Conservation (phyloP, 352 stramenopile genomes). For the Phytophthora sojae region DNA sequence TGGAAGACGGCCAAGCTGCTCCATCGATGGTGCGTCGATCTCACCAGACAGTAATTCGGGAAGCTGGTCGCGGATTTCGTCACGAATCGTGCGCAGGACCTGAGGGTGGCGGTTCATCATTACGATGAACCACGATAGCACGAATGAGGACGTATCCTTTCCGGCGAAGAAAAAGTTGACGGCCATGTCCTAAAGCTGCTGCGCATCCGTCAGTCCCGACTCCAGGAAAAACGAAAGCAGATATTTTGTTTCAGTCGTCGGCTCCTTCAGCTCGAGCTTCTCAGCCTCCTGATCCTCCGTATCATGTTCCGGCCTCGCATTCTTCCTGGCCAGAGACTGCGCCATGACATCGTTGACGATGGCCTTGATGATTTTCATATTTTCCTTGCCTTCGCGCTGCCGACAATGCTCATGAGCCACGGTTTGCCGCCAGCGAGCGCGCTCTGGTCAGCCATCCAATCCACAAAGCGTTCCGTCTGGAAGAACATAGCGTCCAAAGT, state of each 20-base stretch:
- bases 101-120: slow-evolving; percentile 78
- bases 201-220: slow-evolving; percentile 27
- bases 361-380: slow-evolving; percentile 46
- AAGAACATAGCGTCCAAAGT: slow-evolving; percentile 46
- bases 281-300: too few relatives aligned
- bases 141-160: slow-evolving; percentile 77
- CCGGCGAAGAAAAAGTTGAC: slow-evolving; percentile 83
- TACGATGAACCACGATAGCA: slow-evolving; percentile 76
- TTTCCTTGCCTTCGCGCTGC: slow-evolving; percentile 37
- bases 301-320: not conserved
- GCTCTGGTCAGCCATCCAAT: slow-evolving; percentile 50
- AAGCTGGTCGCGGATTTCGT: slow-evolving; percentile 50
- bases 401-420: slow-evolving; percentile 38
- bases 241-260: slow-evolving; percentile 29
- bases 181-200: slow-evolving; percentile 72
- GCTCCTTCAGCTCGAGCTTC: slow-evolving; percentile 6
- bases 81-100: slow-evolving; percentile 47
- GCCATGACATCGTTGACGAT: slow-evolving; percentile 44
- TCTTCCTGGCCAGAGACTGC: slow-evolving; percentile 38
- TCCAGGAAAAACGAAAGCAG: slow-evolving; percentile 60
- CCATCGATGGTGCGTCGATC: slow-evolving; percentile 42
- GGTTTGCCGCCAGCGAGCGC: slow-evolving; percentile 32
- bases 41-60: slow-evolving; percentile 33
- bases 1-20: slow-evolving; percentile 53
- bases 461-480: slow-evolving; percentile 38